Evolutionary conservation across 2,329 filamentous ascomycete species (phyloP).

Genomic region (Penicillium sp.): DNA sequence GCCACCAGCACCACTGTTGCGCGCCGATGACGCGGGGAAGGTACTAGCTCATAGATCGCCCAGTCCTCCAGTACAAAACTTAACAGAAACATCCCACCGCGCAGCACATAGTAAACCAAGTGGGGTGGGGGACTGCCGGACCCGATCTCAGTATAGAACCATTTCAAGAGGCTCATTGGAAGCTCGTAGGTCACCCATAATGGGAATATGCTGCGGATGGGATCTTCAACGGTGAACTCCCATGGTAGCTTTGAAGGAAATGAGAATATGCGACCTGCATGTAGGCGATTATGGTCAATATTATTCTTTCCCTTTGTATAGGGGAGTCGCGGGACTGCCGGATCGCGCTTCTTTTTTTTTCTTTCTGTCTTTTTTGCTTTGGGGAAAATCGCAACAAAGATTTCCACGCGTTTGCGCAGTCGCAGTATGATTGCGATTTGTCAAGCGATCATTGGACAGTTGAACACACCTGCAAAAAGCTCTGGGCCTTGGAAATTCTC

Average conservation of each 20-base stretch:
- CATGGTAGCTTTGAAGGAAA: conserved; percentile 89
- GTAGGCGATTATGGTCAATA: conserved; percentile 7
- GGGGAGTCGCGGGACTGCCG: conserved; percentile 4
- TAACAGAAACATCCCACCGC: conserved; percentile 86
- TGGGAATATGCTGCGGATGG: conserved; percentile 94
- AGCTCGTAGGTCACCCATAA: conserved; percentile 94
- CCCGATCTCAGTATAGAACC: conserved; percentile 86
- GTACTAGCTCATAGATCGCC: conserved; percentile 89
- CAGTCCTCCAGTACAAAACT: conserved; percentile 98
- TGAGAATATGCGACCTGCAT: conserved; percentile 82
- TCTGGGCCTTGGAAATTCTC: conserved; percentile 99
- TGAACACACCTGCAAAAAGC: conserved; percentile 81
- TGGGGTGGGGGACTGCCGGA: conserved; percentile 73
- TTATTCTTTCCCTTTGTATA: conserved; percentile 3
- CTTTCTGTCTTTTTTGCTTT: not conserved
- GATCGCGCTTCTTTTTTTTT: conserved; percentile 2
- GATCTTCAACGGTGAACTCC: conserved; percentile 88
- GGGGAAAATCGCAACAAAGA: not conserved
- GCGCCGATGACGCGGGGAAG: conserved; percentile 68
- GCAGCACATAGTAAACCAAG: conserved; percentile 83
- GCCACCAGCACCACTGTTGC: conserved; percentile 80
- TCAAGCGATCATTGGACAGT: not conserved
- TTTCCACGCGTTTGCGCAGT: not conserved
- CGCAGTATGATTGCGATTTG: not conserved
- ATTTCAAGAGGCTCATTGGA: conserved; percentile 88